These are phyloP conservation scores for Fraxinus quadrangulata DNA, from an alignment of 257 asterid genomes.

Conservation along the genomic window DNA sequence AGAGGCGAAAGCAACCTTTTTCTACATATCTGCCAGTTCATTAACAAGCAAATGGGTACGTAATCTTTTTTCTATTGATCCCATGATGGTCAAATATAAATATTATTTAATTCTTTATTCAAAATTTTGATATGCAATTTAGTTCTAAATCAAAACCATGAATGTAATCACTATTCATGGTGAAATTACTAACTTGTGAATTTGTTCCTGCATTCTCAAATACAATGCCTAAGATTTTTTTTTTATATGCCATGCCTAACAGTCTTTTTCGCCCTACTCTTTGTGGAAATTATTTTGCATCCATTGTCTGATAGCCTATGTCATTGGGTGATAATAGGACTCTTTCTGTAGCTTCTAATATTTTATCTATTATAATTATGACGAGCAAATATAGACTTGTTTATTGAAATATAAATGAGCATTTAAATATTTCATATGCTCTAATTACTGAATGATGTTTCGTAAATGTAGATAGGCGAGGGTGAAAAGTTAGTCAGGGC, in stretches of 20 bases:
- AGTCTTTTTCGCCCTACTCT: neutral
- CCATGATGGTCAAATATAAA: slow-evolving; percentile 16
- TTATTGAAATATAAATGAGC: neutral
- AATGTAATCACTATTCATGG: neutral
- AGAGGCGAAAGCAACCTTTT: slow-evolving; percentile 98
- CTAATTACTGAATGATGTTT: slow-evolving; percentile 18
- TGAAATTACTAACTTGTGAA: neutral
- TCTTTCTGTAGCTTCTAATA: neutral
- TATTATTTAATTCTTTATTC: neutral
- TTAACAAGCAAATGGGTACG: slow-evolving; percentile 98
- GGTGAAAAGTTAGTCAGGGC: slow-evolving; percentile 99
- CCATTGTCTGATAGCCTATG: neutral
- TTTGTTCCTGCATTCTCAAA: neutral
- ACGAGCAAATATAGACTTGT: slow-evolving; percentile 1
- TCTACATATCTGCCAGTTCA: slow-evolving; percentile 98
- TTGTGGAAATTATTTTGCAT: neutral
- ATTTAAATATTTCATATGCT: slow-evolving; percentile 19
- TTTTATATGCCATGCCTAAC: neutral
- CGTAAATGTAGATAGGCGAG: slow-evolving; percentile 83
- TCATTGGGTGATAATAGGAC: neutral
- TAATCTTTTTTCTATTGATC: slow-evolving; percentile 12
- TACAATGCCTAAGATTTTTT: neutral
- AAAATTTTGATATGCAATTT: slow-evolving; percentile 17
- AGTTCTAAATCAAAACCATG: slow-evolving; percentile 21
- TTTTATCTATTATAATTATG: neutral